These are phyloP conservation scores for Mucor ambiguus DNA, from an alignment of 371 early-diverging fungal species.

Conservation along the genomic window DNA sequence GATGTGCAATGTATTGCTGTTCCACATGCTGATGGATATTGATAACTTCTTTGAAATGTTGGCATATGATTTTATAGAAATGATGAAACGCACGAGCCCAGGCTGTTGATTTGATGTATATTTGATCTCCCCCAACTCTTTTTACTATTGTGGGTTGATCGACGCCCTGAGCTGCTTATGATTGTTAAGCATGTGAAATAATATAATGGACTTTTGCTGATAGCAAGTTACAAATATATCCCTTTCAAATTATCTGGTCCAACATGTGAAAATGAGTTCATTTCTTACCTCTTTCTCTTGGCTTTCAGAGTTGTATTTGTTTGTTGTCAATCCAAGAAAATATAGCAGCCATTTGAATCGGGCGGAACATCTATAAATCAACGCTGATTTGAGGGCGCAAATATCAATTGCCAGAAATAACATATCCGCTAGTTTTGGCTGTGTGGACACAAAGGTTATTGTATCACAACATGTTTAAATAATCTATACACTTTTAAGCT, in stretches of 20 bases:
- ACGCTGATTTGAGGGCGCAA: background rate
- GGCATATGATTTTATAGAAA: background rate
- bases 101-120: background rate
- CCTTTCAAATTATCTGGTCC: background rate
- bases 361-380: background rate
- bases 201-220: background rate
- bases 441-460: background rate
- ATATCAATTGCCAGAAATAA: background rate
- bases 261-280: conserved; percentile 3
- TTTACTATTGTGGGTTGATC: background rate
- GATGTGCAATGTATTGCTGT: background rate
- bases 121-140: background rate
- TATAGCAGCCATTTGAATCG: background rate
- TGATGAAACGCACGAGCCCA: conserved; percentile 1
- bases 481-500: background rate
- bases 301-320: background rate
- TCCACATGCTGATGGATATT: background rate
- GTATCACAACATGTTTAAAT: conserved; percentile 6
- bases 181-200: conserved; percentile 1
- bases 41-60: background rate
- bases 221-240: background rate
- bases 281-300: background rate
- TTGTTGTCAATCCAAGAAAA: background rate
- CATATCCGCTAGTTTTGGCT: background rate
- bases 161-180: background rate